phyloP scores from a whole-genome alignment of 192 early-diverging fungal genomes.

The Coemansia sp. region DNA sequence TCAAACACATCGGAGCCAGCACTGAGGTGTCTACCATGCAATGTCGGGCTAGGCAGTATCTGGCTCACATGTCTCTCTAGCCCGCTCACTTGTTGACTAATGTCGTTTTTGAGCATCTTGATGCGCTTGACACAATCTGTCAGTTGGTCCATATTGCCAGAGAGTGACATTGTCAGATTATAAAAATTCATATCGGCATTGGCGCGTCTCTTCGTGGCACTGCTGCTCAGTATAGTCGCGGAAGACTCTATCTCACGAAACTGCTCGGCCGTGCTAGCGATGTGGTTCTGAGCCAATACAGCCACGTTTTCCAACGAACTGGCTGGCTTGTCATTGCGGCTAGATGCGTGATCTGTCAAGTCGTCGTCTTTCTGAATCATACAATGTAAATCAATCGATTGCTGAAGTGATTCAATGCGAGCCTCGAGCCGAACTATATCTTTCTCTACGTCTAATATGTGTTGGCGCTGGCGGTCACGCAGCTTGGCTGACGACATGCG shows the following conservation, averaged over 20 bases:
- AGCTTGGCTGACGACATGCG: slow-evolving; percentile 45
- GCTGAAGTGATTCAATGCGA: slow-evolving; percentile 22
- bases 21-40: neutral
- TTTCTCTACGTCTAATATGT: slow-evolving; percentile 7
- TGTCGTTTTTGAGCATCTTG: slow-evolving; percentile 24
- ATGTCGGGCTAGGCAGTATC: neutral
- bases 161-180: slow-evolving; percentile 15
- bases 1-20: neutral
- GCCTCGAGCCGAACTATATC: slow-evolving; percentile 32
- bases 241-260: neutral
- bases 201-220: neutral
- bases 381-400: neutral
- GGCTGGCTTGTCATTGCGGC: neutral
- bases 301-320: neutral
- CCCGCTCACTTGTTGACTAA: slow-evolving; percentile 18
- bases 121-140: slow-evolving; percentile 29
- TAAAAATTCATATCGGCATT: slow-evolving; percentile 9
- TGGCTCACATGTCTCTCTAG: neutral
- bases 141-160: slow-evolving; percentile 23
- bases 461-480: slow-evolving; percentile 46
- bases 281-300: neutral
- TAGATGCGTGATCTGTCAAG: neutral
- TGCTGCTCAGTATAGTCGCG: neutral
- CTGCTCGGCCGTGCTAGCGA: neutral
- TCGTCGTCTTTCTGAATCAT: neutral